Evolutionary conservation across 768 basidiomycete genomes (phyloP).

Genomic region (Podaxis pistillaris): DNA sequence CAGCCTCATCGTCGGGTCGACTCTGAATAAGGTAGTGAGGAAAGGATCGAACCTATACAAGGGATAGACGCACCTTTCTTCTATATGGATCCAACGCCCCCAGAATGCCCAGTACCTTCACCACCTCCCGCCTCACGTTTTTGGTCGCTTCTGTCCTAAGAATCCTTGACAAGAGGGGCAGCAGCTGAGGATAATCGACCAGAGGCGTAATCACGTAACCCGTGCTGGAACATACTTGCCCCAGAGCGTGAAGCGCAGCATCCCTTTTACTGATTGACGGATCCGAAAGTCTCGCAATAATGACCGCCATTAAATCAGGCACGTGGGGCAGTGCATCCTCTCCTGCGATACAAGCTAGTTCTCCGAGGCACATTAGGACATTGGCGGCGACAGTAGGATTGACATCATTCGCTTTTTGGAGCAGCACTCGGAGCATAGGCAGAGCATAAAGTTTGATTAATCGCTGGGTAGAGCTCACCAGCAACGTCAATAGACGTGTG

Average conservation of each 20-base stretch:
- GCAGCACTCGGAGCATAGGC: constrained; percentile 89
- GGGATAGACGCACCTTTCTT: constrained; percentile 62
- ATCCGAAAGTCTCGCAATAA: constrained; percentile 88
- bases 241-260: constrained; percentile 90
- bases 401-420: constrained; percentile 83
- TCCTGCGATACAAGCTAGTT: constrained; percentile 89
- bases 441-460: constrained; percentile 95
- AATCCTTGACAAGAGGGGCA: constrained; percentile 83
- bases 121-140: constrained; percentile 79
- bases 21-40: constrained; percentile 10
- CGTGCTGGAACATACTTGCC: constrained; percentile 93
- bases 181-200: constrained; percentile 85
- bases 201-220: constrained; percentile 92
- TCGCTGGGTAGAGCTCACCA: constrained; percentile 89
- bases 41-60: not conserved
- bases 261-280: constrained; percentile 87
- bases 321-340: constrained; percentile 87
- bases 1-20: constrained; percentile 58
- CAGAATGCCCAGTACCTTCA: constrained; percentile 93
- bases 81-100: constrained; percentile 96
- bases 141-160: constrained; percentile 76
- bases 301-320: constrained; percentile 84
- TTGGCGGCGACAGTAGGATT: constrained; percentile 90
- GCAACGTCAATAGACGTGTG: constrained; percentile 82
- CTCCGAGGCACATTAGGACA: constrained; percentile 92